A percentile compares a stretch with the other conserved stretches of the same genome.
Evolutionary conservation across 2,329 filamentous ascomycete species (phyloP).

Genomic region (Zasmidium citrigriseum): DNA sequence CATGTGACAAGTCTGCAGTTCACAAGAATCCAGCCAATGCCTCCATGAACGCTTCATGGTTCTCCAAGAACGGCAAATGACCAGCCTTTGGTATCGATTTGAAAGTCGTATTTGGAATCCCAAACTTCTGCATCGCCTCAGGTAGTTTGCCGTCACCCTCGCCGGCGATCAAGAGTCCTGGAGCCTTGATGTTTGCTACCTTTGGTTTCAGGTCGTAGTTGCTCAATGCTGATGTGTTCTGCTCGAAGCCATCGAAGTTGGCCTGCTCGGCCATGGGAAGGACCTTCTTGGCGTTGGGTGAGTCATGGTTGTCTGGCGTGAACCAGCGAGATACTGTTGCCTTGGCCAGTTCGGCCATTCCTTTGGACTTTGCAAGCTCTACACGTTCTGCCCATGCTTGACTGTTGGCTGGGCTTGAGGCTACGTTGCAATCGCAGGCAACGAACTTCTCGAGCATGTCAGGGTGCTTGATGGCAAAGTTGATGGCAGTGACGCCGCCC

Average conservation of each 20-base stretch:
- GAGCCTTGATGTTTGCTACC: slow-evolving; percentile 57
- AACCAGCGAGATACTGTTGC: slow-evolving; percentile 79
- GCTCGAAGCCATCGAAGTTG: slow-evolving; percentile 67
- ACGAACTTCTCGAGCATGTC: slow-evolving; percentile 62
- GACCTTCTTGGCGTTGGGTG: slow-evolving; percentile 59
- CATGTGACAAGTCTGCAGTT: slow-evolving; percentile 1
- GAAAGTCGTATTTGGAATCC: slow-evolving; percentile 58
- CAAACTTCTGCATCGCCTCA: slow-evolving; percentile 72
- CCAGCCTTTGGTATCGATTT: slow-evolving; percentile 69
- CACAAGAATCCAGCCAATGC: slow-evolving; percentile 61
- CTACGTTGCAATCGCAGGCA: slow-evolving; percentile 76
- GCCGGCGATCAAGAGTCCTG: slow-evolving; percentile 71
- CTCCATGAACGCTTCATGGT: slow-evolving; percentile 66
- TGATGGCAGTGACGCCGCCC: slow-evolving; percentile 76
- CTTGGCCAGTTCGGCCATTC: slow-evolving; percentile 59
- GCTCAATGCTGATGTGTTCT: slow-evolving; percentile 69
- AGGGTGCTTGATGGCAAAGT: slow-evolving; percentile 69
- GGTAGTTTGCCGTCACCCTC: slow-evolving; percentile 73
- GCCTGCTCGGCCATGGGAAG: slow-evolving; percentile 70
- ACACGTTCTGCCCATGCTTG: slow-evolving; percentile 79
- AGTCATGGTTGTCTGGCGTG: slow-evolving; percentile 59
- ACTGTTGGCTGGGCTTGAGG: slow-evolving; percentile 71
- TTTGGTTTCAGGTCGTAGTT: slow-evolving; percentile 65
- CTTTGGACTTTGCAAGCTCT: slow-evolving; percentile 52
- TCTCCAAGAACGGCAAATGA: slow-evolving; percentile 83